Base-by-base conservation (phyloP, 1,284 basidiomycete species). In the Trametes pubescens region DNA sequence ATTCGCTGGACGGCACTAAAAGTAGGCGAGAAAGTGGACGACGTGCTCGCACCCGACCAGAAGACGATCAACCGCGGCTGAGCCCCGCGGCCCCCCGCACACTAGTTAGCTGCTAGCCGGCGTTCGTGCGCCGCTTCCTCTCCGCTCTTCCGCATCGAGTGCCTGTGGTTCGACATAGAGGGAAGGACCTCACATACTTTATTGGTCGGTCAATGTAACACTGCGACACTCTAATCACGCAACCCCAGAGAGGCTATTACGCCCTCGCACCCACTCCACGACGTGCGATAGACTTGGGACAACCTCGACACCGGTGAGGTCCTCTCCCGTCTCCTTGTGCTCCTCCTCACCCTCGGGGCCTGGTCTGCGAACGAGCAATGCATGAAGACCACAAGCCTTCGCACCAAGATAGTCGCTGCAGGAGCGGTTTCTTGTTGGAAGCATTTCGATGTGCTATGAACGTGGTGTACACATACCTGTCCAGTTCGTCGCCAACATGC, bases 1-100 rank as follows among this genome's bases (percentile, higher is more conserved):
- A 81, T 96, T 65, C 86, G 93, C 26, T 93, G 90, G 86, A 94
- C 92, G 13, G 86, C 91, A 53, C 79, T 95, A 61, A 95, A 93
- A 74, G 80, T 94, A 53, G 94, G 90, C 21, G 88, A 92, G 62
- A 88, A 85, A 69, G 80, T 90, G 1, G 86, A 92, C 75, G 89
- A 92, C 68, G 78, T 92, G 24, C 85, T 88, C 59, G 18, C 51
- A 40, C 4, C 52, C 56, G 44, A 69, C 66, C 62, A 72, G 62
- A 35, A 54, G 64, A 61, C 71, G 13, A 49, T 62, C n/a, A 38
- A 26, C 22, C 60, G 52, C 24, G 10, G 24, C 40, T n/a, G 18
- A 7, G 14, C 6, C 40, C 14, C 40, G 18, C 10, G 5, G 37
- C 4, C 40, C 40, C 40, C 40, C 18, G 37, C 37, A 4, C 16